A percentile compares a stretch with the other conserved stretches of the same genome.
phyloP scores from a whole-genome alignment of 2,329 filamentous ascomycete species.

The Sporothrix pallida region DNA sequence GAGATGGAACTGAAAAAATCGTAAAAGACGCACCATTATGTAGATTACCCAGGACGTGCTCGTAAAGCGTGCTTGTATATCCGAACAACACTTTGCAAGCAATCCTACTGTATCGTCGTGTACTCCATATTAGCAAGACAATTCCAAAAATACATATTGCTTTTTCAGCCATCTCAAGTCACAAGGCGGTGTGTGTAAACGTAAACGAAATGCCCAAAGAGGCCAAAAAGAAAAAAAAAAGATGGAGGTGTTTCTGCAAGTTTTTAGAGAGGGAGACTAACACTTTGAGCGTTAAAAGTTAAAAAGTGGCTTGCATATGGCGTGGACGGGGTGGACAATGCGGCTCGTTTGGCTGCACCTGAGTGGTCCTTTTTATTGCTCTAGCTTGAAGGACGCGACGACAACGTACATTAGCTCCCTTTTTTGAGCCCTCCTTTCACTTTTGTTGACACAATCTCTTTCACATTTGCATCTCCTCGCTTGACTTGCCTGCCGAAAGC shows the following conservation, averaged over 20 bases:
- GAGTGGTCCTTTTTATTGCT: neutral
- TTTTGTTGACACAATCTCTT: neutral
- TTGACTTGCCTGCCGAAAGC: slow-evolving; percentile 7
- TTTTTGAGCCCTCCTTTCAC: neutral
- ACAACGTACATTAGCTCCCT: neutral
- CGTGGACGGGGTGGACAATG: slow-evolving; percentile 1
- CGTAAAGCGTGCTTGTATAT: neutral
- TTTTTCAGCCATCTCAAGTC: neutral
- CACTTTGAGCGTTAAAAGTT: neutral
- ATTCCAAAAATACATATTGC: neutral
- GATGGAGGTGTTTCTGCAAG: neutral
- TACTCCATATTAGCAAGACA: neutral
- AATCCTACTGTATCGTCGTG: neutral
- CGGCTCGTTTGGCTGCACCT: slow-evolving; percentile 19
- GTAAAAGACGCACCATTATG: neutral
- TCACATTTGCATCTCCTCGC: neutral
- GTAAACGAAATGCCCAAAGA: too few species aligned
- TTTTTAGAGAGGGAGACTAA: neutral
- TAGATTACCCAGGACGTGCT: neutral
- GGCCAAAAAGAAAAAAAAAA: neutral
- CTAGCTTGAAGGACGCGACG: neutral
- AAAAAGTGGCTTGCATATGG: slow-evolving; percentile 20
- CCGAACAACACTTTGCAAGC: neutral
- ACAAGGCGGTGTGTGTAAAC: slow-evolving; percentile 16
- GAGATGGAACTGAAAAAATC: too few species aligned